Percentiles rank a stretch among this genome's conserved stretches.
Conservation (phyloP, 2,329 filamentous ascomycete species). For the Volutella citrinella region DNA sequence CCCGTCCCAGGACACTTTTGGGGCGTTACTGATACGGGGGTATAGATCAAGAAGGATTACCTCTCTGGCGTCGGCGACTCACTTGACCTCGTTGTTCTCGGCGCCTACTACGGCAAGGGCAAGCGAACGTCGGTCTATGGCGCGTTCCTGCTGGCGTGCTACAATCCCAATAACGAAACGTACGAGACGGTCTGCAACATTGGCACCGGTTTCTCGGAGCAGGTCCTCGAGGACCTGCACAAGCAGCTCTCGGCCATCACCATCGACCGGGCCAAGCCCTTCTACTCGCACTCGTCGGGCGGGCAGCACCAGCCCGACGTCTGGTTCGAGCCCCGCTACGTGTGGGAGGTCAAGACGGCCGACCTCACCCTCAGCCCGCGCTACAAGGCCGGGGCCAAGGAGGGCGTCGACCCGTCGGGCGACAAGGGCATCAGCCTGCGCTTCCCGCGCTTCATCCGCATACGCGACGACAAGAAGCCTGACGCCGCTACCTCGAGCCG, state of each 20-base stretch:
- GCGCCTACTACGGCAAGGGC: conserved; percentile 90
- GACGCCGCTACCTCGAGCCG: conserved; percentile 81
- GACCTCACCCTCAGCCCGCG: conserved; percentile 89
- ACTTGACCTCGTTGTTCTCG: conserved; percentile 91
- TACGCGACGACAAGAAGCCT: conserved; percentile 92
- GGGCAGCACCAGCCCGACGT: conserved; percentile 95
- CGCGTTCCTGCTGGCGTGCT: conserved; percentile 92
- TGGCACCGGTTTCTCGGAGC: conserved; percentile 93
- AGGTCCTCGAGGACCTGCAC: conserved; percentile 86
- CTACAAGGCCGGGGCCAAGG: conserved; percentile 86
- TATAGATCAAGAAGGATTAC: conserved; percentile 94
- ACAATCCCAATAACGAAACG: conserved; percentile 73
- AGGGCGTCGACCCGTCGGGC: conserved; percentile 69
- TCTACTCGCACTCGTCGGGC: conserved; percentile 81
- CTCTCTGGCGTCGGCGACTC: conserved; percentile 91
- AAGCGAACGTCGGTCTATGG: conserved; percentile 96
- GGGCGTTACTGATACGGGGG: too few relatives aligned
- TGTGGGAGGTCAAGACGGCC: conserved; percentile 98
- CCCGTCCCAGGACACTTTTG: too few relatives aligned
- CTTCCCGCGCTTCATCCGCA: conserved; percentile 90
- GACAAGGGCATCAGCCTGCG: conserved; percentile 81
- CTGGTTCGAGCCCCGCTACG: conserved; percentile 92
- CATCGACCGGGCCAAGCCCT: conserved; percentile 90
- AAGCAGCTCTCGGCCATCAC: conserved; percentile 69
- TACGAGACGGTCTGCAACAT: conserved; percentile 99